Base-by-base conservation (phyloP, 2,329 filamentous ascomycete species). In the Colletotrichum cordylinicola region DNA sequence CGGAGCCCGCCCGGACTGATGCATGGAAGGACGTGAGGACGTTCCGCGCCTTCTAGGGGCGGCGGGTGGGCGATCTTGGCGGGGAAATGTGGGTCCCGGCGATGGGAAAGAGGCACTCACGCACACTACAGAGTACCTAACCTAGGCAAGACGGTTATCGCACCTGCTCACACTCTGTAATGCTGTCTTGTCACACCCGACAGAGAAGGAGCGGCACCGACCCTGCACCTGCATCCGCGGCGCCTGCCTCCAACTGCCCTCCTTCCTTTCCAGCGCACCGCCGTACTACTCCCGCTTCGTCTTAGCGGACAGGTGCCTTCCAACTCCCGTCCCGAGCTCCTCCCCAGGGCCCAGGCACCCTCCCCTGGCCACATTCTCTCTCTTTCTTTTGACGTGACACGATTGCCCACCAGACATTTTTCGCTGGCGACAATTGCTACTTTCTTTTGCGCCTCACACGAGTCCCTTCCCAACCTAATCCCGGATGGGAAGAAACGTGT, bases 21-120 rank as follows among this genome's bases (percentile, higher is more conserved):
- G 74, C 74, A 76, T 74, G 29, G 74, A 76, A 76, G 74, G 33
- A 69, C 74, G 27, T 74, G 73, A 76, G 74, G 33, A 69, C 74
- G 27, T 74, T 76, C 74, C 70, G 58, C 70, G 58, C 37, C 70
- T 76, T 76, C 74, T 76, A 76, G 64, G 43, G 64, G 39, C 64
- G 56, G 70, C 55, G 31, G 55, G 61, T 27, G 33, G 24, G 24
- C 61, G 64, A 75, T 72, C 68, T 72, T 72, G 72, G 72, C 72
- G 61, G 72, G 62, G 56, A 35, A 48, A 29, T 16, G 13, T 31
- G 70, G 43, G 48, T 4, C 39, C 15, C 8, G 12, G 7, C 15
- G 16, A n/a, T 16, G 31, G 62, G 55, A 16, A 52, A 15, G 24
- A 27, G 16, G 29, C 55, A 58, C 52, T 24, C 21, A 29, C 29